Evolutionary conservation across 108 stramenopile genomes (phyloP), one percentile per base, ranked within the genome.

Genomic region (Skeletonema menzelii): DNA sequence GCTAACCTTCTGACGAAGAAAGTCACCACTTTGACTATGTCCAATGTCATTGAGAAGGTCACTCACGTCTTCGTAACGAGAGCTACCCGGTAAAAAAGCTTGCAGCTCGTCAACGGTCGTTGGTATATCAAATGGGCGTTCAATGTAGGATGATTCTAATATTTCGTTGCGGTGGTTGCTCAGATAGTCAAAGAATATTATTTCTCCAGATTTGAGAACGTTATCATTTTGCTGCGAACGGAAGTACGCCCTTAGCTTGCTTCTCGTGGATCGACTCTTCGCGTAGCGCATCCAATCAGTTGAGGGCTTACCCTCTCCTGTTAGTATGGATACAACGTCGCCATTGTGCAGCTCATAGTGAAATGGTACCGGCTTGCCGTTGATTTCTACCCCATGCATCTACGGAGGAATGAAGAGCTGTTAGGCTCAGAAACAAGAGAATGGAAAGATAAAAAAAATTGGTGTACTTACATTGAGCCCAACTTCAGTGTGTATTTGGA

Each of bases 401-500:
- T 81, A 81, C 49, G 15, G 15, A 42, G 15, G 11, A 42, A 42
- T 0, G n/a, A 42, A 12, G 0, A 42, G 12, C n/a, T 15, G 15
- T 42, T 42, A 42, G 40, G 3, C 15, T n/a, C 15, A 4, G 40
- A 15, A 38, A 38, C 37, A 38, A 38, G 15, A 15, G 1, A 42
- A 42, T 42, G 40, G 15, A 42, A n/a, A 15, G n/a, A 32, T 7
- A 42, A 42, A n/a, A 3, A 42, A 42, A 42, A n/a, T 4, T n/a
- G 15, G 15, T 22, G 49, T 7, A 53, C 49, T 53, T 22, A 53
- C 49, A 53, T 53, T 53, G 22, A 97, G 69, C 34, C 97, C 97
- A 57, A 97, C 92, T 70, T 94, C 94, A 5, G 91, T 86, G 77
- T 95, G 92, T 47, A 97, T 95, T 53, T 94, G 90, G 61, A 97